A percentile compares a stretch with the other conserved stretches of the same genome.
These are phyloP conservation scores for Bacidia gigantensis DNA, from an alignment of 495 filamentous ascomycete species.

Conservation along the genomic window DNA sequence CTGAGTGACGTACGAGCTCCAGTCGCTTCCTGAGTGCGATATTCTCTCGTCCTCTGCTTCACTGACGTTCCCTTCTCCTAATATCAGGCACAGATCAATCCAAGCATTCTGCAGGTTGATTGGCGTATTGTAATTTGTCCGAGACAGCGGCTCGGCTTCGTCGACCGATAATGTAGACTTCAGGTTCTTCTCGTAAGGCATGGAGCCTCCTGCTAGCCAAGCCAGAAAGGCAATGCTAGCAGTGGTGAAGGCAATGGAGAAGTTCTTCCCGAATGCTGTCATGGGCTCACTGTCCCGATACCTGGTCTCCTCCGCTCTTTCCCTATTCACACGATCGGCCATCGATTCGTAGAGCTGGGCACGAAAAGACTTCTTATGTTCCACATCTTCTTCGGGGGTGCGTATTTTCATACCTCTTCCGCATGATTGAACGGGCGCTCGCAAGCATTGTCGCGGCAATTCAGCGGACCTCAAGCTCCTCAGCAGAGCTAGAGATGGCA, in stretches of 20 bases:
- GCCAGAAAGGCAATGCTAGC: conserved; percentile 28
- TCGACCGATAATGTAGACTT: conserved; percentile 62
- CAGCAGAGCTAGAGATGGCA: not conserved
- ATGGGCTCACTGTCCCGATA: conserved; percentile 44
- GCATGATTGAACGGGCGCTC: not conserved
- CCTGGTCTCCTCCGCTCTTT: conserved; percentile 54
- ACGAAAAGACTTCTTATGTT: conserved; percentile 45
- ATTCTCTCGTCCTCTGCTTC: conserved; percentile 53
- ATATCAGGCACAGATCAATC: conserved; percentile 74
- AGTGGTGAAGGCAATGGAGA: conserved; percentile 51
- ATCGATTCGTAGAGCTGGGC: conserved; percentile 83
- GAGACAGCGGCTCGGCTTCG: conserved; percentile 31
- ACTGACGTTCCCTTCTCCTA: conserved; percentile 75
- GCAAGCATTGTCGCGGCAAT: conserved; percentile 3
- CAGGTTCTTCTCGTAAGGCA: conserved; percentile 40
- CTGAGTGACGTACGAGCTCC: conserved; percentile 63
- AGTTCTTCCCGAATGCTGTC: conserved; percentile 39
- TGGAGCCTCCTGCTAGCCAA: conserved; percentile 58
- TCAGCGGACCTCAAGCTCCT: not conserved
- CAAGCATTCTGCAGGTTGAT: conserved; percentile 84
- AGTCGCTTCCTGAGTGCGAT: conserved; percentile 70
- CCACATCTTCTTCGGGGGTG: conserved; percentile 16
- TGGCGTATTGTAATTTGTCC: conserved; percentile 54
- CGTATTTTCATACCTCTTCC: conserved; percentile 2
- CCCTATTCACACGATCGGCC: conserved; percentile 55